Evolutionary conservation across 768 basidiomycete genomes (phyloP).

Genomic region (Termitomyces sp.): DNA sequence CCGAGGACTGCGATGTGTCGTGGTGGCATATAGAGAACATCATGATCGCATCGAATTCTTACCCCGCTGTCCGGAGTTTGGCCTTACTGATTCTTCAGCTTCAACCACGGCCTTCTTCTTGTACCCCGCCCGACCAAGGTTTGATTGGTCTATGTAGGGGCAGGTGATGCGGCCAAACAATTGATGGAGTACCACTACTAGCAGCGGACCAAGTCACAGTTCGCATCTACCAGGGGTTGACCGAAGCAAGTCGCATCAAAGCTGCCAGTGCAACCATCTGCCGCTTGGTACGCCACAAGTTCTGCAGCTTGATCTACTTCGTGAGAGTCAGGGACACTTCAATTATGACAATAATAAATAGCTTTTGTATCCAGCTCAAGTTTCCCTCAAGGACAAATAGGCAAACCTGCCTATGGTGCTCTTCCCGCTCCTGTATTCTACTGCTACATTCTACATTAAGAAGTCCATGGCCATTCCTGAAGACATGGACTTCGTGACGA

Average conservation of each 20-base stretch:
- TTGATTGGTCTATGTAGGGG: no score
- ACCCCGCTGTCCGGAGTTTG: background rate
- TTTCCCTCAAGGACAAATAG: conserved; percentile 44
- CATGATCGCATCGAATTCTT: background rate
- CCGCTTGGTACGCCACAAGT: conserved; percentile 57
- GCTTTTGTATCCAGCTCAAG: conserved; percentile 31
- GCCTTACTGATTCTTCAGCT: no score
- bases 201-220: no score
- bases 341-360: no score
- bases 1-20: conserved; percentile 65
- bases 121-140: no score
- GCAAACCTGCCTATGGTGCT: conserved; percentile 59
- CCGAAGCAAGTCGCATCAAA: conserved; percentile 56
- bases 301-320: conserved; percentile 53
- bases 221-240: no score
- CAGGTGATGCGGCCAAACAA: no score
- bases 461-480: conserved; percentile 42
- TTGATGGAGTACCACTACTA: no score
- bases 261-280: conserved; percentile 74
- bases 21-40: conserved; percentile 12
- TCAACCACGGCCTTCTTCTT: no score
- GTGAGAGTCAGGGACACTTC: conserved; percentile 38
- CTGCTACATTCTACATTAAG: conserved; percentile 54
- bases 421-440: conserved; percentile 72
- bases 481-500: conserved; percentile 84